Percentiles rank a stretch among this genome's conserved stretches.
phyloP scores from a whole-genome alignment of 1,139 yeast genomes.

The Casaregolazyma suthepensis region DNA sequence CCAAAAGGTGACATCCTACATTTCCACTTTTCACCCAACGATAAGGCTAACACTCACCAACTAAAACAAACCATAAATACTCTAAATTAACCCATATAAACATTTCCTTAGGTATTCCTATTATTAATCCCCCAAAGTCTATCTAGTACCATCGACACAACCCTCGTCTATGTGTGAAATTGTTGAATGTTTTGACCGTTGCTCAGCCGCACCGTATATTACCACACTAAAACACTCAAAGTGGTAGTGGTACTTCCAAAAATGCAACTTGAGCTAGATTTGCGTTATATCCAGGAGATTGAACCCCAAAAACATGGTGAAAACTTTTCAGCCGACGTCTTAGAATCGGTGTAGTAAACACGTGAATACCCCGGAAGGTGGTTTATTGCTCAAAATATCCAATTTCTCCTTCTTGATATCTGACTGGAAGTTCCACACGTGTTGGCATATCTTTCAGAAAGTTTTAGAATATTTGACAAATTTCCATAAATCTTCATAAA shows the following conservation, averaged over 20 bases:
- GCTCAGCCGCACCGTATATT: not conserved
- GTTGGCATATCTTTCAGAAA: not conserved
- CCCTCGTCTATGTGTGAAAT: not conserved
- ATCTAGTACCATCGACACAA: not conserved
- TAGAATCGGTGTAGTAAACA: not conserved
- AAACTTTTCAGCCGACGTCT: not conserved
- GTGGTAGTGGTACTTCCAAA: not conserved
- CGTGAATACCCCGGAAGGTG: not conserved
- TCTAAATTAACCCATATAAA: too few species aligned
- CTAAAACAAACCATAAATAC: not conserved
- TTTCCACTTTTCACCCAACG: not conserved
- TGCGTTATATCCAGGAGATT: not conserved
- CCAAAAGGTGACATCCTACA: not conserved
- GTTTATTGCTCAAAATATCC: not conserved
- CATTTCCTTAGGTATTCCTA: not conserved
- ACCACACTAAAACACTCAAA: not conserved
- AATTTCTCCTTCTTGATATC: not conserved
- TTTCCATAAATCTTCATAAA: not conserved
- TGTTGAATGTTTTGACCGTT: not conserved
- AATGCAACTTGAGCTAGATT: not conserved
- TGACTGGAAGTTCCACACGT: not conserved
- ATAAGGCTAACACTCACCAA: not conserved
- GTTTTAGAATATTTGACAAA: not conserved
- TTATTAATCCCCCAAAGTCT: not conserved
- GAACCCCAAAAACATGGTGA: not conserved